These are phyloP conservation scores for Ganoderma sinense DNA, from an alignment of 1,284 basidiomycete genomes.

Conservation along the genomic window DNA sequence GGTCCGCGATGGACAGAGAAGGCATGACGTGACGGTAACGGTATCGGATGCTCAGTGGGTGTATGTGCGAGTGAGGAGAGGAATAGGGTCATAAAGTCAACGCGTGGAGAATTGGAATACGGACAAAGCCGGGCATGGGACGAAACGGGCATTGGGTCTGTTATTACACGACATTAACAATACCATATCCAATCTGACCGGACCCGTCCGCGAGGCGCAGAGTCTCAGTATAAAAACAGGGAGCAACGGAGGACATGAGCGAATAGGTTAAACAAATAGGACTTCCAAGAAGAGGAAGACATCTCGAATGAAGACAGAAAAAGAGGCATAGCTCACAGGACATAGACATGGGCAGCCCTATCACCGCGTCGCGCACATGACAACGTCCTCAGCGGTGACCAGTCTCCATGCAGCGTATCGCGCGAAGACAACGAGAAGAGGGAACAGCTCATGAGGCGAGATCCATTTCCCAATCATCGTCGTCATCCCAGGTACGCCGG, in stretches of 20 bases:
- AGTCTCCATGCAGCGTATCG: background rate
- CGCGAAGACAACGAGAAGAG: background rate
- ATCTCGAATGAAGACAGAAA: slow-evolving; percentile 21
- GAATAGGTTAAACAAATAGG: slow-evolving; percentile 24
- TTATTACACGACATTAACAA: slow-evolving; percentile 31
- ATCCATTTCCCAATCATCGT: slow-evolving; percentile 41
- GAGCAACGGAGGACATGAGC: slow-evolving; percentile 21
- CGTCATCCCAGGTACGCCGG: slow-evolving; percentile 6
- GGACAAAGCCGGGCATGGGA: slow-evolving; percentile 12
- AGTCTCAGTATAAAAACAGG: slow-evolving; percentile 21
- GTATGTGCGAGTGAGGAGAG: slow-evolving; percentile 14
- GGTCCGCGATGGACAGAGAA: slow-evolving; percentile 3
- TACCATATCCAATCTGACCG: slow-evolving; percentile 25
- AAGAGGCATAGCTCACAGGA: slow-evolving; percentile 25
- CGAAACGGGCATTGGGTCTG: slow-evolving; percentile 20
- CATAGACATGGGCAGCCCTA: slow-evolving; percentile 5
- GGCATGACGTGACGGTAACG: slow-evolving; percentile 7
- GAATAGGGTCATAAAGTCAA: slow-evolving; percentile 9
- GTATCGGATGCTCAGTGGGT: background rate
- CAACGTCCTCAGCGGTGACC: slow-evolving; percentile 4
- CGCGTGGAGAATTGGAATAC: slow-evolving; percentile 1
- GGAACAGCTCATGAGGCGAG: slow-evolving; percentile 39
- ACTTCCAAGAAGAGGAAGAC: slow-evolving; percentile 7
- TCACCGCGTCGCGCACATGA: slow-evolving; percentile 1
- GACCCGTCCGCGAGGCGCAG: slow-evolving; percentile 14